Base-by-base conservation (phyloP, 495 filamentous ascomycete genomes). In the Neurospora intermedia region DNA sequence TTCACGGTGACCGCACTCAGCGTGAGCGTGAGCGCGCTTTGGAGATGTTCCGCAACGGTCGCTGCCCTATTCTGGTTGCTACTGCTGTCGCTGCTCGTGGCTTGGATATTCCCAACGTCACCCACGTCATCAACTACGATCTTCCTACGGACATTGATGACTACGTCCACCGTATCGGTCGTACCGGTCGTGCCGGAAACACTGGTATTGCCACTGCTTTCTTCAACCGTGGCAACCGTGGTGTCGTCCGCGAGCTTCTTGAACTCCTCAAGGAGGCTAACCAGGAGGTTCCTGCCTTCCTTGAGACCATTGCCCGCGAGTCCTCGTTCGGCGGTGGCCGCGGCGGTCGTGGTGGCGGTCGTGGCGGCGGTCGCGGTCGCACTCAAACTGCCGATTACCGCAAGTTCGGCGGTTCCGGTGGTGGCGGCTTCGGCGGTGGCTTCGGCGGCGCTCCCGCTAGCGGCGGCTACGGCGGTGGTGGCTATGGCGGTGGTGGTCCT, bases 141-240 rank as follows among this genome's bases (percentile, higher is more conserved):
- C 89, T 99, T 40, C 96, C 96, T 72, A 98, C 94, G 69, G 96
- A 99, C 80, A 97, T 99, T 77, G 96, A 99, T 78, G 96, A 99
- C 86, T 99, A 99, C 78, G 96, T 99, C 73, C 96, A 99, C 84
- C 93, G 96, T 82, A 99, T 98, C 81, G 96, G 96, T 90, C 96
- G 96, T 94, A 99, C 96, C 73, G 96, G 96, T 78, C 96, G 96
- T 92, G 96, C 96, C 73, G 96, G 96, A 81, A 99, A 99, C 86
- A 98, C 95, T 75, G 96, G 96, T 90, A 92, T 97, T 73, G 93
- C 96, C 10, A 99, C 96, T 72, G 95, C 96, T 69, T 99, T 99
- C 88, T 98, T 98, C 90, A 99, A 99, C 89, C 96, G 96, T 80
- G 94, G 94, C 77, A 99, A 99, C 88, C 93, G 96, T 75, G 96